Conservation (phyloP, 352 stramenopile species). For the Phytophthora tentaculata region DNA sequence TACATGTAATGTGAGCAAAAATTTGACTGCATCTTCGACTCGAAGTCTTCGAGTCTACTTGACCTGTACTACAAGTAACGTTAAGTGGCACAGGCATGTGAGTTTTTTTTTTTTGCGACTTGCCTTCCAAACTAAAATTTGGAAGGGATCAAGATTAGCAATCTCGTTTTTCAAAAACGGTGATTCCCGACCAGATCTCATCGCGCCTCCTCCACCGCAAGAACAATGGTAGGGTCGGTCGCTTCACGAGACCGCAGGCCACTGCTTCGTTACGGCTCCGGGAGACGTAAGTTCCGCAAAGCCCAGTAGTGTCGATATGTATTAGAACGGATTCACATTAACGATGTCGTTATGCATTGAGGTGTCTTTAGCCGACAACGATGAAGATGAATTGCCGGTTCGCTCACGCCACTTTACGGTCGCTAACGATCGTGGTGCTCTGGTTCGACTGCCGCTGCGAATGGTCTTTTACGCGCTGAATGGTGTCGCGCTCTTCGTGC, state of each 20-base stretch:
- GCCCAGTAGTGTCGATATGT: not conserved
- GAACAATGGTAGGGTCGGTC: slow-evolving; percentile 17
- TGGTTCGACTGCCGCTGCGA: slow-evolving; percentile 29
- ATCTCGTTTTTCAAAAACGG: slow-evolving; percentile 8
- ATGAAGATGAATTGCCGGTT: slow-evolving; percentile 22
- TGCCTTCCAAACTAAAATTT: too few species aligned
- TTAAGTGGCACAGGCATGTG: too few species aligned
- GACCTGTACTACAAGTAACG: too few species aligned
- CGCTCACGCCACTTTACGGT: slow-evolving; percentile 12
- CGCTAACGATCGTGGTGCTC: slow-evolving; percentile 1
- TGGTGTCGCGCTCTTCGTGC: slow-evolving; percentile 56
- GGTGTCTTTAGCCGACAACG: slow-evolving; percentile 7
- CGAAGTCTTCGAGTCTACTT: too few species aligned
- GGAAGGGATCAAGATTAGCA: slow-evolving; percentile 6
- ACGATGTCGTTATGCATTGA: slow-evolving; percentile 1
- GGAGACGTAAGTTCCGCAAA: slow-evolving; percentile 27
- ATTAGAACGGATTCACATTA: not conserved
- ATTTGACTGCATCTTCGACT: too few species aligned
- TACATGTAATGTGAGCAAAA: slow-evolving; percentile 6
- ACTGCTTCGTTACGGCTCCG: slow-evolving; percentile 68
- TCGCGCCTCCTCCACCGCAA: slow-evolving; percentile 18
- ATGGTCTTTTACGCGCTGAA: slow-evolving; percentile 68
- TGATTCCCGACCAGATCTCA: slow-evolving; percentile 12
- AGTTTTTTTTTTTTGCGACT: too few species aligned
- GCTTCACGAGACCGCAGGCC: slow-evolving; percentile 54